A percentile compares a stretch with the other conserved stretches of the same genome.
These are phyloP conservation scores for Exophiala viscosa DNA, from an alignment of 2,329 filamentous ascomycete genomes.

Conservation along the genomic window DNA sequence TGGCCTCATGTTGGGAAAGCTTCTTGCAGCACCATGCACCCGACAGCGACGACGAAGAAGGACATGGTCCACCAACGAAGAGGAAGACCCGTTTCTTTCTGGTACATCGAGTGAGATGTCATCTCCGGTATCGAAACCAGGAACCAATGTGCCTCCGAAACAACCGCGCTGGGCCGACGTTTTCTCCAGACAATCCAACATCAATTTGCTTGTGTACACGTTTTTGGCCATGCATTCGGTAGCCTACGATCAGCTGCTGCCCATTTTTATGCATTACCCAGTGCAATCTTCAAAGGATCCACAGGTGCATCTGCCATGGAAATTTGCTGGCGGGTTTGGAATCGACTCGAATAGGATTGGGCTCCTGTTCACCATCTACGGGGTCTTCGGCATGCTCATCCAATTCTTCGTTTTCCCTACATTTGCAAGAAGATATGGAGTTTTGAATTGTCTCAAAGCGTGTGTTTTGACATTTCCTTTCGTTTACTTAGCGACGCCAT, in stretches of 20 bases:
- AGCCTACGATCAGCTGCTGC: slow-evolving; percentile 81
- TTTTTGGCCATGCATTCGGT: slow-evolving; percentile 77
- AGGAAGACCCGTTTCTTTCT: slow-evolving; percentile 19
- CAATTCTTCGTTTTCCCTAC: slow-evolving; percentile 85
- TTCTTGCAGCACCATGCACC: slow-evolving; percentile 50
- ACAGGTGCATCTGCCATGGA: slow-evolving; percentile 65
- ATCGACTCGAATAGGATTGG: slow-evolving; percentile 71
- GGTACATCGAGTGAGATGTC: slow-evolving; percentile 19
- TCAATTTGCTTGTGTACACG: slow-evolving; percentile 75
- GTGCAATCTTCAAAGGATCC: slow-evolving; percentile 52
- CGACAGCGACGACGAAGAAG: slow-evolving; percentile 21
- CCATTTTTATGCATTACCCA: slow-evolving; percentile 82
- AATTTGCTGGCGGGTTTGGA: slow-evolving; percentile 80
- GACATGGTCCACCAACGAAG: slow-evolving; percentile 29
- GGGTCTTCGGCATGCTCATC: slow-evolving; percentile 70
- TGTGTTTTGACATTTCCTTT: slow-evolving; percentile 67
- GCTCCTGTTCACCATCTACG: slow-evolving; percentile 78
- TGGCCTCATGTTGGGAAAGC: slow-evolving; percentile 69
- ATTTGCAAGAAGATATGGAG: slow-evolving; percentile 68
- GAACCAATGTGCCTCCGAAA: slow-evolving; percentile 20
- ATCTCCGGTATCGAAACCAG: slow-evolving; percentile 8
- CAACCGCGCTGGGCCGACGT: slow-evolving; percentile 57
- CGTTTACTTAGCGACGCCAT: slow-evolving; percentile 77
- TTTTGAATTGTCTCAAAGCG: slow-evolving; percentile 68
- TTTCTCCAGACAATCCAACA: slow-evolving; percentile 67